Conservation (phyloP, 495 filamentous ascomycete genomes). For the Aspergillus heteromorphus region DNA sequence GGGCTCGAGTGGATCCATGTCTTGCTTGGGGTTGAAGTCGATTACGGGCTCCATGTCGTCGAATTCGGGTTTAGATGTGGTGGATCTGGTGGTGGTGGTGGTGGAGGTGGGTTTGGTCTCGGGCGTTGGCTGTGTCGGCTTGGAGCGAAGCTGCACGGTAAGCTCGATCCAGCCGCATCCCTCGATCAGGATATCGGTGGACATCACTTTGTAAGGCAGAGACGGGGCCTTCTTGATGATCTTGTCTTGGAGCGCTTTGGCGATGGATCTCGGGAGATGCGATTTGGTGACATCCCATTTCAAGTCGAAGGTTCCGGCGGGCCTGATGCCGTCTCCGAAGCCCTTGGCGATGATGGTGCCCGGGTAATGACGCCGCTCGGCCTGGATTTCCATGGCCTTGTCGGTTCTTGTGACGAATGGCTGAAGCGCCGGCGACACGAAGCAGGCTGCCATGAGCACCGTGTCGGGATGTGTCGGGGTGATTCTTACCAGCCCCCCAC, state of each 20-base stretch:
- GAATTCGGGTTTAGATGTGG: too few relatives aligned
- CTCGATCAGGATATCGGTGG: conserved; percentile 81
- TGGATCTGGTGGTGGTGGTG: too few relatives aligned
- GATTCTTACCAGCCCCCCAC: conserved; percentile 81
- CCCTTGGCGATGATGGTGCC: conserved; percentile 56
- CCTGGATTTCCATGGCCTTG: conserved; percentile 68
- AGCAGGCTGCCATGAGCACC: conserved; percentile 68
- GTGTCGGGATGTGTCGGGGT: conserved; percentile 62
- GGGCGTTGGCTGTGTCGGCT: conserved; percentile 17
- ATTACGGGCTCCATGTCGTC: too few relatives aligned
- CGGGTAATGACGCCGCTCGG: conserved; percentile 45
- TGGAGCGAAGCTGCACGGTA: conserved; percentile 68
- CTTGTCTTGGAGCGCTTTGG: conserved; percentile 31
- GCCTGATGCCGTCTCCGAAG: conserved; percentile 46
- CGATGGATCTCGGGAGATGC: conserved; percentile 33
- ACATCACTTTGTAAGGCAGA: conserved; percentile 73
- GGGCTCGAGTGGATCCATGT: not conserved
- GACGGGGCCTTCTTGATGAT: conserved; percentile 21
- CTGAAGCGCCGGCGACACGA: conserved; percentile 66
- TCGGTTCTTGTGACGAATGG: conserved; percentile 70
- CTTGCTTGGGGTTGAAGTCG: not conserved
- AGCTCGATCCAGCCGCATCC: conserved; percentile 93
- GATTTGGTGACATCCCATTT: conserved; percentile 73
- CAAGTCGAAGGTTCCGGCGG: conserved; percentile 70
- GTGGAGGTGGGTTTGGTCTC: too few relatives aligned